phyloP scores from a whole-genome alignment of 2,329 filamentous ascomycete genomes.

The Colletotrichum graminicola region DNA sequence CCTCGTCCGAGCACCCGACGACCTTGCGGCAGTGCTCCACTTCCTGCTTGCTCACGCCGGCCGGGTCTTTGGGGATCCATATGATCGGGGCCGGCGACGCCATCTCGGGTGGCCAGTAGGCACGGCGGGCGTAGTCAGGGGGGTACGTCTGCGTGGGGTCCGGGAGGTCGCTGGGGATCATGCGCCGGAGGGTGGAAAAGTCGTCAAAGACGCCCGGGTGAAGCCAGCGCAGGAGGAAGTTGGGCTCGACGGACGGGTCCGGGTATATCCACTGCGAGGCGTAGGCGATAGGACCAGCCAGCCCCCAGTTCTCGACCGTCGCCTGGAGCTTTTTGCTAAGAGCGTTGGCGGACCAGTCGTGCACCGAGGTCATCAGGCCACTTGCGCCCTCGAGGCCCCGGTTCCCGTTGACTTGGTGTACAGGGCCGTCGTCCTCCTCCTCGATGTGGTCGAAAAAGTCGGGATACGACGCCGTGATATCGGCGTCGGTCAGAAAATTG shows the following conservation, averaged over 20 bases:
- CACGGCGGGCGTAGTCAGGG: slow-evolving; percentile 69
- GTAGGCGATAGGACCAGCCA: slow-evolving; percentile 47
- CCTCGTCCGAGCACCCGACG: slow-evolving; percentile 78
- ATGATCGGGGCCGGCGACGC: slow-evolving; percentile 71
- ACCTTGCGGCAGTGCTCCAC: slow-evolving; percentile 71
- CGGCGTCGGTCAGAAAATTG: slow-evolving; percentile 33
- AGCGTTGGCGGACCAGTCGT: slow-evolving; percentile 53
- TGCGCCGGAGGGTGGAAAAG: slow-evolving; percentile 63
- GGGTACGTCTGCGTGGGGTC: slow-evolving; percentile 59
- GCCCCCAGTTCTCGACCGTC: slow-evolving; percentile 45
- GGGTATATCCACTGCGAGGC: slow-evolving; percentile 48
- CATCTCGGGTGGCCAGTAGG: slow-evolving; percentile 80
- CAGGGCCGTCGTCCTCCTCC: slow-evolving; percentile 45
- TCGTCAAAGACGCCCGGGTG: slow-evolving; percentile 82
- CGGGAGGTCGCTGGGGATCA: slow-evolving; percentile 43
- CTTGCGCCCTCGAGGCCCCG: slow-evolving; percentile 56
- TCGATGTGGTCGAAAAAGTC: slow-evolving; percentile 44
- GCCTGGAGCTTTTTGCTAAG: slow-evolving; percentile 51
- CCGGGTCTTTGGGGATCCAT: slow-evolving; percentile 81
- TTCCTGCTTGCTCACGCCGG: slow-evolving; percentile 79
- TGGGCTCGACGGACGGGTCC: slow-evolving; percentile 51
- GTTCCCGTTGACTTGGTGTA: slow-evolving; percentile 45
- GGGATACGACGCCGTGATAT: slow-evolving; percentile 28
- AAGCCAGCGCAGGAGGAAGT: slow-evolving; percentile 75
- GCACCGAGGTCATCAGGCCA: slow-evolving; percentile 49